Conservation (phyloP, 306 rosid species). For the Malus sieversii region DNA sequence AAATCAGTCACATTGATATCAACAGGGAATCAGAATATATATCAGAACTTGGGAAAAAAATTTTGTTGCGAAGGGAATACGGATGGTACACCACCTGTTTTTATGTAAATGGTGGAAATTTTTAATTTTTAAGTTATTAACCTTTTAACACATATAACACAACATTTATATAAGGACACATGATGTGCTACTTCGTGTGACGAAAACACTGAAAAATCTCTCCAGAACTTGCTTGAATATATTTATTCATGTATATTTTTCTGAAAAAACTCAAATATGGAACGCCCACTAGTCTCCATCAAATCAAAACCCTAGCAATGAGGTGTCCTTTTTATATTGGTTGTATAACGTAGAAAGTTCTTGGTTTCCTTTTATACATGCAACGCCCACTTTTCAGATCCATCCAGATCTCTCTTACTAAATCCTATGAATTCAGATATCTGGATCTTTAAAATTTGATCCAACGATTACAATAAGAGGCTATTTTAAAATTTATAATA, state of each 20-base stretch:
- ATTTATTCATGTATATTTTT: neutral
- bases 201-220: too few species aligned
- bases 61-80: too few species aligned
- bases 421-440: fast-evolving
- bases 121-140: too few species aligned
- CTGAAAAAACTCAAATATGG: slow-evolving; percentile 4
- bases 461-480: fast-evolving
- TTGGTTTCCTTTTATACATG: neutral
- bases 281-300: slow-evolving; percentile 31
- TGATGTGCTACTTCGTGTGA: too few species aligned
- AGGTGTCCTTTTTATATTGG: neutral
- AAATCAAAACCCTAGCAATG: slow-evolving; percentile 10
- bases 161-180: too few species aligned
- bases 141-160: too few species aligned
- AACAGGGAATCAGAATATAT: slow-evolving; percentile 5
- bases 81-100: too few species aligned
- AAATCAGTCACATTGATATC: neutral
- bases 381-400: neutral
- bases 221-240: neutral
- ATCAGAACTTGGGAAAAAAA: neutral
- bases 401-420: fast-evolving
- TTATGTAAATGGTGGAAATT: too few species aligned
- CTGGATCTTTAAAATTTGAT: fast-evolving
- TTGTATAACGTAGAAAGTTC: neutral
- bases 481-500: too few species aligned